Base-by-base conservation (phyloP, 345 rosid species). In the Kernera saxatilis region DNA sequence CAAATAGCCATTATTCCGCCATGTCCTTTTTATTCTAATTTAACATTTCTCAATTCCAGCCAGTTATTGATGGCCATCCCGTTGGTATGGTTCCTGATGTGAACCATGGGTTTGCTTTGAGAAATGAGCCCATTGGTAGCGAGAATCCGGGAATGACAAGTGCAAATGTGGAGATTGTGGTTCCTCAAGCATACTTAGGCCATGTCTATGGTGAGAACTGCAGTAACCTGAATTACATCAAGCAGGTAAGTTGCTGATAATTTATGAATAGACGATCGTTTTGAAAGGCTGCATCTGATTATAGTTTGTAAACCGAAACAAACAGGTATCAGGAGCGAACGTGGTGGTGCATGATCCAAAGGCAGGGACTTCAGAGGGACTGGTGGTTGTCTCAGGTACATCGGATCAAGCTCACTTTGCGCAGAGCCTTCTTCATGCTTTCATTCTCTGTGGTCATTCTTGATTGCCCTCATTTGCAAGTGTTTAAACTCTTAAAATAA, bases 141-240 rank as follows among this genome's bases (percentile, higher is more conserved):
- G 88, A 87, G 57, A 83, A 59, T 77, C 87, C 78, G 56, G 72
- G 82, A 39, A 26, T 81, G 81, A 21, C 82, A 5, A 80, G 71
- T 45, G 37, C 80, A 30, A 71, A 86, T 33, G 81, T 89, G 49
- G 96, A 89, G 81, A 74, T 87, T 30, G 74, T 84, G 72, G 81
- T 87, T 78, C 96, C 96, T 59, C 88, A 83, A 56, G 74, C 62
- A 39, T 80, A 80, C 70, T 45, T 89, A 22, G 56, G 82, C 41
- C 86, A 87, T 75, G 83, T 87, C n/a, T 83, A 86, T 64, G 93
- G 96, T 63, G 96, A 89, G 57, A 76, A 82, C 62, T 80, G 78
- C 67, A 75, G 80, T 75, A 87, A 84, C 75, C 72, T 89, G 65
- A 75, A 67, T 40, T 86, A 84, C 67, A 83, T 89, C 70, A 86